Base-by-base conservation (phyloP, 768 basidiomycete species). In the Amanita rubescens region DNA sequence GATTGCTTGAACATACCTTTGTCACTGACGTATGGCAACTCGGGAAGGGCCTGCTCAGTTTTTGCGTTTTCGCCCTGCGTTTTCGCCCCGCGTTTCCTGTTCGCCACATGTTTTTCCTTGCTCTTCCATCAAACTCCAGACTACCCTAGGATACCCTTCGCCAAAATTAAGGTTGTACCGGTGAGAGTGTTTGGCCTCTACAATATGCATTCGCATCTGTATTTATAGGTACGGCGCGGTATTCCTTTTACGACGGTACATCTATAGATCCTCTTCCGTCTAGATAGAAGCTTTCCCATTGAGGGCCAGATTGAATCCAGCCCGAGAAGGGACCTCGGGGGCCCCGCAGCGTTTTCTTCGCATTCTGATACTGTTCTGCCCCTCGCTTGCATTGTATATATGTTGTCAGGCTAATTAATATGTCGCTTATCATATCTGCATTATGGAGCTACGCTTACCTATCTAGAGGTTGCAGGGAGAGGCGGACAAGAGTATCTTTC, bases 231-330 rank as follows among this genome's bases (percentile, higher is more conserved):
- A 27, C 44, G 27, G n/a, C n/a, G 30, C 44, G 9, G 27, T 46
- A 27, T 46, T n/a, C 12, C n/a, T 33, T 35, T 3, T 6, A 12
- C 10, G 15, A 8, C 2, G 19, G 32, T 32, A 39, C 48, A 45
- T 15, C 17, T 30, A 24, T 20, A 24, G 54, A 19, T 34, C 27
- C 3, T 35, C 38, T 54, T 5, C 60, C 62, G 11, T 60, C 55
- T 19, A 63, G 30, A 33, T 58, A 59, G 44, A 87, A 87, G 44
- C 56, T 64, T 60, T 86, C 81, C 75, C 79, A 81, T 47, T 63
- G 60, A 35, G 59, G 55, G 3, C 83, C 84, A 51, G 77, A 82
- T 19, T 58, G 65, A 37, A 84, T 62, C 87, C 87, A 90, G 17
- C 82, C 85, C 32, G 68, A 64, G 55, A 90, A 87, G 2, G 76